Evolutionary conservation across 75 land plant species (phyloP).

Genomic region (Pseudotsuga menziesii): DNA sequence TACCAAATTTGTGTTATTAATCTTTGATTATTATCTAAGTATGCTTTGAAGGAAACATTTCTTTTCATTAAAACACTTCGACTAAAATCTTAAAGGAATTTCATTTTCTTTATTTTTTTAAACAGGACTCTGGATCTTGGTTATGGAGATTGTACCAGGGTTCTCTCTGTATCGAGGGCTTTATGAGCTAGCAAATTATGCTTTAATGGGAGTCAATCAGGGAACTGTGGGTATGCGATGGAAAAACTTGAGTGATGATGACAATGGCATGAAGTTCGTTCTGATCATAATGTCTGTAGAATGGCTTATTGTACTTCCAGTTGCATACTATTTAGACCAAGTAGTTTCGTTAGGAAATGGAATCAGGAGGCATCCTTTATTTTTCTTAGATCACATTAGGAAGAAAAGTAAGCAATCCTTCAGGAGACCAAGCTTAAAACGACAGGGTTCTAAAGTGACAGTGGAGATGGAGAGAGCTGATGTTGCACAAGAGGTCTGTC

Average conservation of each 20-base stretch:
- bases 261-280: conserved; percentile 62
- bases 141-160: conserved; percentile 85
- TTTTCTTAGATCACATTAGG: conserved; percentile 41
- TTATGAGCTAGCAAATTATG: conserved; percentile 74
- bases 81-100: too few relatives aligned
- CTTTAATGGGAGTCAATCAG: conserved; percentile 46
- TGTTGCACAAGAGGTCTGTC: conserved; percentile 30
- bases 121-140: conserved; percentile 42
- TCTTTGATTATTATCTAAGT: too few relatives aligned
- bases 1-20: too few relatives aligned
- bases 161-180: conserved; percentile 83
- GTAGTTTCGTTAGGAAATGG: conserved; percentile 40
- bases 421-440: conserved; percentile 18
- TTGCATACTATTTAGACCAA: conserved; percentile 75
- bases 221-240: conserved; percentile 77
- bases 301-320: conserved; percentile 54
- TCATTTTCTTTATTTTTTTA: neutral
- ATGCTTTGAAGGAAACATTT: too few relatives aligned
- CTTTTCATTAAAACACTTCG: too few relatives aligned
- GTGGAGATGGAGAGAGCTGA: conserved; percentile 26
- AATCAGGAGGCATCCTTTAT: conserved; percentile 49
- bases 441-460: conserved; percentile 16
- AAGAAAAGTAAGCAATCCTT: conserved; percentile 7
- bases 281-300: conserved; percentile 70
- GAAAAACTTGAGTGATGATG: conserved; percentile 51